Base-by-base conservation (phyloP, 2,329 filamentous ascomycete genomes). In the Fusarium setosum region DNA sequence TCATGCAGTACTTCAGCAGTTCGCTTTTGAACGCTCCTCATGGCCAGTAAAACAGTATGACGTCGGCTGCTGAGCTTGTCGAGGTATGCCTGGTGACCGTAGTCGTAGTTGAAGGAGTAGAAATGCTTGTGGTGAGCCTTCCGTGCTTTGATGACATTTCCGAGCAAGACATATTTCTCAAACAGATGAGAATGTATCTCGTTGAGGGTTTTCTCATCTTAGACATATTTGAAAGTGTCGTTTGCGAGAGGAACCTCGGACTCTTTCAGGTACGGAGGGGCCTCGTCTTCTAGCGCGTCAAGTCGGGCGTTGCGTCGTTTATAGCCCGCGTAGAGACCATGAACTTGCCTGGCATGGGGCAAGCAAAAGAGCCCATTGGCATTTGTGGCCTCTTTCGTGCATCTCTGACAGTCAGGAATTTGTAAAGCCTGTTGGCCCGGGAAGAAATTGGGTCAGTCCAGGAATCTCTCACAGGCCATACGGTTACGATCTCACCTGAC, bases 371-470 rank as follows among this genome's bases (percentile, higher is more conserved):
- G 57, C 12, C 56, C 50, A 24, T 69, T 65, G 7, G 68, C 65
- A 11, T 70, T 56, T 10, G 72, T 72, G 18, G 69, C 69, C 21
- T 70, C 59, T 86, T 92, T 6, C 76, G 90, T 47, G 86, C 83
- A 54, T 90, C 94, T 65, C 88, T 97, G 50, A 1, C 44, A 53
- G 31, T 71, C 62, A 18, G 61, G 56, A 8, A 70, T 45, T 5
- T 55, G 35, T 8, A 72, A 26, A 24, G 70, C 70, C 67, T 70
- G 13, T 37, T 11, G 3, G 0, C 11, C 2, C n/a, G n/a, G n/a
- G n/a, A n/a, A n/a, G n/a, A n/a, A n/a, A n/a, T n/a, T n/a, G n/a
- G n/a, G 6, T 37, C 6, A 29, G 26, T 61, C 2, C 29, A 29
- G 3, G n/a, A n/a, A n/a, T n/a, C n/a, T n/a, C n/a, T 29, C 26